Percentiles rank a stretch among this genome's conserved stretches.
Conservation (phyloP, 2,329 filamentous ascomycete species). For the Exophiala xenobiotica region DNA sequence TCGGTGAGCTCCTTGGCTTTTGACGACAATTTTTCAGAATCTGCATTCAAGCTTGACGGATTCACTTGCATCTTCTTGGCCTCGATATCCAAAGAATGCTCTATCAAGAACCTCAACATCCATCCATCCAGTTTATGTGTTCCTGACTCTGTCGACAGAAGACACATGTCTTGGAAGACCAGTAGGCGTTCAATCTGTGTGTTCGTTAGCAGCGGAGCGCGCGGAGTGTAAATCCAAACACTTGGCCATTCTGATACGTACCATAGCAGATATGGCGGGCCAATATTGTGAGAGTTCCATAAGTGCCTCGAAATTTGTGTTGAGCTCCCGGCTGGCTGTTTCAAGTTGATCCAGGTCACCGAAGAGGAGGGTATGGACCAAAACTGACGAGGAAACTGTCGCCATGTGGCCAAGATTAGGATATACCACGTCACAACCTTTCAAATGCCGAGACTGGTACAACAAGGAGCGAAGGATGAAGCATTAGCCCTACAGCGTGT, state of each 20-base stretch:
- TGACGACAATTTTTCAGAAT: neutral
- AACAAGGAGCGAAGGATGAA: slow-evolving; percentile 15
- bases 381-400: slow-evolving; percentile 38
- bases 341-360: slow-evolving; percentile 21
- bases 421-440: slow-evolving; percentile 36
- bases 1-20: neutral
- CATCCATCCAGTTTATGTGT: slow-evolving; percentile 6
- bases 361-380: slow-evolving; percentile 38
- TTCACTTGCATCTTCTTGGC: neutral
- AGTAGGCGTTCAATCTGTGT: slow-evolving; percentile 8
- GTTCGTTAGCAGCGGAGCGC: neutral
- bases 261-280: slow-evolving; percentile 7
- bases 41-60: neutral
- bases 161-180: slow-evolving; percentile 8
- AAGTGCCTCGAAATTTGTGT: slow-evolving; percentile 6
- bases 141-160: neutral
- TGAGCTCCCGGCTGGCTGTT: neutral
- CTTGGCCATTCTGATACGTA: slow-evolving; percentile 1
- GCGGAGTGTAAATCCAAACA: neutral
- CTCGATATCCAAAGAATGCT: slow-evolving; percentile 2
- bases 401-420: slow-evolving; percentile 39
- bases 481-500: neutral
- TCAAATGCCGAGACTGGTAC: slow-evolving; percentile 20
- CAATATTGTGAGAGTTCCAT: slow-evolving; percentile 6
- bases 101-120: slow-evolving; percentile 10